These are phyloP conservation scores for Cudoniella acicularis DNA, from an alignment of 495 filamentous ascomycete genomes.

Conservation along the genomic window DNA sequence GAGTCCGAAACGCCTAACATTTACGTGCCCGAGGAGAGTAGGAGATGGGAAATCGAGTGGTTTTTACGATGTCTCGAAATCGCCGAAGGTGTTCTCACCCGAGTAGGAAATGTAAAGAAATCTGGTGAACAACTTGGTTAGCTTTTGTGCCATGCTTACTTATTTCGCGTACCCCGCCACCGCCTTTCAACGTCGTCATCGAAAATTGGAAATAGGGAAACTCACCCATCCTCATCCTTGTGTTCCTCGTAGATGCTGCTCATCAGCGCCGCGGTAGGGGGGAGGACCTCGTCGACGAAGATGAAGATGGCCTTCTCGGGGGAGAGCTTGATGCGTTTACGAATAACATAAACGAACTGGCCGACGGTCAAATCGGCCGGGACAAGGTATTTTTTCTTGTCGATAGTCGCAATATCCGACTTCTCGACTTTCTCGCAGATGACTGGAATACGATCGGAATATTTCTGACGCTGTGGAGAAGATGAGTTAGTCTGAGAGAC, in stretches of 20 bases:
- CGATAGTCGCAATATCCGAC: constrained; percentile 98
- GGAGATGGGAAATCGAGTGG: not conserved
- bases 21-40: not conserved
- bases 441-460: constrained; percentile 96
- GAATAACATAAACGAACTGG: constrained; percentile 99
- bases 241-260: constrained; percentile 99
- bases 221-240: constrained; percentile 74
- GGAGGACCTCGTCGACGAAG: constrained; percentile 98
- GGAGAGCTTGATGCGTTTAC: constrained; percentile 99
- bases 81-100: constrained; percentile 97
- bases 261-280: constrained; percentile 96
- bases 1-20: constrained; percentile 8
- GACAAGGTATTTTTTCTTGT: constrained; percentile 99
- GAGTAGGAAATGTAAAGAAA: constrained; percentile 73
- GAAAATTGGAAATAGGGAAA: constrained; percentile 7
- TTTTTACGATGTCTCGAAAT: constrained; percentile 16
- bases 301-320: constrained; percentile 99
- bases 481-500: constrained; percentile 4
- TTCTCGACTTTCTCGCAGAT: constrained; percentile 99
- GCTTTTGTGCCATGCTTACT: not conserved
- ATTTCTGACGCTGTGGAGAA: constrained; percentile 72
- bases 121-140: not conserved
- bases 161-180: not conserved
- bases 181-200: not conserved
- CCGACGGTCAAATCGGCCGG: constrained; percentile 97